These are phyloP conservation scores for Globisporangium uncinulatum DNA, from an alignment of 352 stramenopile genomes.

Conservation along the genomic window DNA sequence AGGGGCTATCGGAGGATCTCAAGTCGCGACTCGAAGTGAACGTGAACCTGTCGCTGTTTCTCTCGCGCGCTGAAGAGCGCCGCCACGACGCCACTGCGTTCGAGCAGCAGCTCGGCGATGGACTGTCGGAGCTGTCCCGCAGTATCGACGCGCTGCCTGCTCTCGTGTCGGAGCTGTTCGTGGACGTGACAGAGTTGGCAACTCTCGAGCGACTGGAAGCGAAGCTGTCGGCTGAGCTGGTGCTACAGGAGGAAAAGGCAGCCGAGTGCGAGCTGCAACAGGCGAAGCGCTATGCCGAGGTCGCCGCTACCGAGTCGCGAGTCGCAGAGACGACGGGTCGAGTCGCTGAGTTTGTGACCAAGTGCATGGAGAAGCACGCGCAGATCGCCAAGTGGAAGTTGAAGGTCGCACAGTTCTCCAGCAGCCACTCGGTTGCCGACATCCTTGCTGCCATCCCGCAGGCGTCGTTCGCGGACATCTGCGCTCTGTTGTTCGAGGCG, in stretches of 20 bases:
- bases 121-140: conserved; percentile 15
- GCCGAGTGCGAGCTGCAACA: conserved; percentile 3
- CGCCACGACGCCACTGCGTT: conserved; percentile 54
- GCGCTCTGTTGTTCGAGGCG: conserved; percentile 11
- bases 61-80: conserved; percentile 73
- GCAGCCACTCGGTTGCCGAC: conserved; percentile 2
- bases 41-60: conserved; percentile 82
- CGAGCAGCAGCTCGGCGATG: conserved; percentile 27
- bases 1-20: conserved; percentile 29
- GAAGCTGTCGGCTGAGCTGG: conserved; percentile 12
- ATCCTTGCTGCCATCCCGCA: conserved; percentile 1
- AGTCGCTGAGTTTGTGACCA: conserved; percentile 29
- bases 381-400: conserved; percentile 40
- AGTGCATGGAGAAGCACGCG: conserved; percentile 42
- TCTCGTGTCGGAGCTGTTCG: conserved; percentile 5
- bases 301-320: not conserved
- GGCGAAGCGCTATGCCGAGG: not conserved
- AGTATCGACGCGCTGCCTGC: conserved; percentile 9
- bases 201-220: conserved; percentile 24
- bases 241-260: conserved; percentile 6
- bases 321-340: conserved; percentile 11
- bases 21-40: conserved; percentile 79
- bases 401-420: conserved; percentile 21
- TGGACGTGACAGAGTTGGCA: not conserved
- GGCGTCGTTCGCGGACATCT: conserved; percentile 21